These are phyloP conservation scores for Aspergillus sergii DNA, from an alignment of 2,329 filamentous ascomycete species.

Conservation along the genomic window DNA sequence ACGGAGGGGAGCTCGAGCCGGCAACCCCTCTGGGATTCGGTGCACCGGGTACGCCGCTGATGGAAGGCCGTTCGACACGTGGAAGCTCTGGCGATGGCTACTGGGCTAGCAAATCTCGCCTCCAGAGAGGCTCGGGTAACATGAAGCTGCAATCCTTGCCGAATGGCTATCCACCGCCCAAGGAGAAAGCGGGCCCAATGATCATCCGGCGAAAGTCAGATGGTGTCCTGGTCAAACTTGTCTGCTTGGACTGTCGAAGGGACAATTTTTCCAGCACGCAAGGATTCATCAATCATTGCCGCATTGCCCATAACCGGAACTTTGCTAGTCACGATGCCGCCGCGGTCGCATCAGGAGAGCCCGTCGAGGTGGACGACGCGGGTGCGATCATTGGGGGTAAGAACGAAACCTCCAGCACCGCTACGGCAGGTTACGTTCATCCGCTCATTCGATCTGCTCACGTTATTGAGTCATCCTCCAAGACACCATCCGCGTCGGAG, in stretches of 20 bases:
- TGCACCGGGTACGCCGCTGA: slow-evolving; percentile 46
- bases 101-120: slow-evolving; percentile 58
- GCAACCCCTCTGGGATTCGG: slow-evolving; percentile 22
- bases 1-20: slow-evolving; percentile 58
- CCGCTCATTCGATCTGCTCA: slow-evolving; percentile 62
- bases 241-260: slow-evolving; percentile 84
- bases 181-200: slow-evolving; percentile 80
- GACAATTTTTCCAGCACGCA: slow-evolving; percentile 95
- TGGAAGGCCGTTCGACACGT: slow-evolving; percentile 77
- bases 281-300: slow-evolving; percentile 99
- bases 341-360: slow-evolving; percentile 81
- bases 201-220: slow-evolving; percentile 81
- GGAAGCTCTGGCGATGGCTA: slow-evolving; percentile 66
- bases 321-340: slow-evolving; percentile 97
- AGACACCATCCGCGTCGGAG: slow-evolving; percentile 19
- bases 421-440: slow-evolving; percentile 59
- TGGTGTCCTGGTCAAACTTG: slow-evolving; percentile 82
- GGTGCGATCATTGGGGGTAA: slow-evolving; percentile 49
- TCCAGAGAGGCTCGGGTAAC: slow-evolving; percentile 60
- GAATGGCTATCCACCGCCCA: slow-evolving; percentile 70
- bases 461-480: slow-evolving; percentile 25
- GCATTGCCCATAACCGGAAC: slow-evolving; percentile 89
- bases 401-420: slow-evolving; percentile 31
- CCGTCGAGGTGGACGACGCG: slow-evolving; percentile 70
- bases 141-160: slow-evolving; percentile 71